Evolutionary conservation across 2,329 filamentous ascomycete species (phyloP), one percentile per base, ranked within the genome.

Genomic region (Epicoccum sorghinum): DNA sequence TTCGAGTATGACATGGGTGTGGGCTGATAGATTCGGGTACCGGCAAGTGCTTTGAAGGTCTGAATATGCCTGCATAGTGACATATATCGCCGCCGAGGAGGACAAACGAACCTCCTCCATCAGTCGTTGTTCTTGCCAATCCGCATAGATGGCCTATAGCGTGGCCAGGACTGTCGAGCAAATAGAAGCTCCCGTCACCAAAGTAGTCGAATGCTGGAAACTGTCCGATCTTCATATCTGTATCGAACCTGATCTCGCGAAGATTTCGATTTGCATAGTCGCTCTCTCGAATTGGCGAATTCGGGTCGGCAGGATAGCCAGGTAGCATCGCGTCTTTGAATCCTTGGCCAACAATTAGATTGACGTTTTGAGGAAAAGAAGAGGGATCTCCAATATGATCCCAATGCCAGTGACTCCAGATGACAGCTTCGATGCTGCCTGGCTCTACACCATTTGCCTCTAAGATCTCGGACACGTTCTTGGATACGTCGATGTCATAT

Each of bases 171-270:
- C 78, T 77, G 58, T 82, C 73, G 25, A 86, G 73, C 1, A 86
- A 72, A 62, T 84, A 85, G 58, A 86, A 83, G 22, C 73, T 78
- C 0, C 82, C 83, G 61, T 86, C 83, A 3, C 78, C 78, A 50
- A 84, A 86, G 61, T 79, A 85, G 62, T 86, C 83, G 24, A 73
- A 68, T 2, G 80, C 80, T 29, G 72, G 61, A 61, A 82, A 82
- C 7, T 74, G 64, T 1, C 79, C 80, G 18, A 82, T 78, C 18
- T 47, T 55, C 4, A 61, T 42, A 14, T 43, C 47, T 12, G 36
- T 27, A 3, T 61, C 48, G 29, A 68, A 68, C 1, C 41, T 39
- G 29, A 71, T 58, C 40, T 71, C 69, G 13, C 61, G 61, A 9
- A 71, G 43, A 10, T 51, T 55, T 8, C 69, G 53, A 35, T 62